Evolutionary conservation across 805 yeast species (phyloP), one percentile per base, ranked within the genome.

Genomic region (Saccharomycopsis oosterbeekiorum): DNA sequence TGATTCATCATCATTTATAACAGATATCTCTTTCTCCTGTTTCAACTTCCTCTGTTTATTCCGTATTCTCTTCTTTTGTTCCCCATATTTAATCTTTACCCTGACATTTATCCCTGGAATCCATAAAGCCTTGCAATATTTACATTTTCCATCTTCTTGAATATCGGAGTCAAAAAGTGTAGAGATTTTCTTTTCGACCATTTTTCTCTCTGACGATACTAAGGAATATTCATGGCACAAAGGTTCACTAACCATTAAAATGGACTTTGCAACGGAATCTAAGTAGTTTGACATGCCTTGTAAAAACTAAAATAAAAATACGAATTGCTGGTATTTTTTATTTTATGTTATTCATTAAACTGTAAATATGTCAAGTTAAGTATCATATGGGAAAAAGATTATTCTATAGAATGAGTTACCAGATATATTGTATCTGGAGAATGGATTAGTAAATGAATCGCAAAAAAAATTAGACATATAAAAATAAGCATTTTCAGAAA

Each of bases 21-120:
- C 17, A 26, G 34, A 11, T 29, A 4, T 50, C 36, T 24, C 53
- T 57, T 19, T 26, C n/a, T 19, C 15, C 10, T 47, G 17, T 21
- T 26, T 47, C 34, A 10, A 24, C 26, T 21, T 47, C 12, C 53
- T 19, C 53, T 12, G 29, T 21, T 24, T 24, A 19, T 11, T 24
- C 21, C 53, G 53, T 21, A 47, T 21, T 47, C 53, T 58, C 60
- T 58, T 54, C 26, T 15, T 24, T 4, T 17, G 14, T 37, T 57
- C 51, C 12, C 34, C 19, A 39, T 58, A 61, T 40, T 40, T 47
- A 10, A 62, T 56, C 21, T 58, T 42, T 24, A 62, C 59, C 14
- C 40, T 21, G 1, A 62, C 59, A 36, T 59, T 62, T 39, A 55
- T 40, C 9, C 64, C 64, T 2, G 64, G 64, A 40, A 59, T 58